Conservation (phyloP, 345 rosid genomes). For the Mercurialis annua region DNA sequence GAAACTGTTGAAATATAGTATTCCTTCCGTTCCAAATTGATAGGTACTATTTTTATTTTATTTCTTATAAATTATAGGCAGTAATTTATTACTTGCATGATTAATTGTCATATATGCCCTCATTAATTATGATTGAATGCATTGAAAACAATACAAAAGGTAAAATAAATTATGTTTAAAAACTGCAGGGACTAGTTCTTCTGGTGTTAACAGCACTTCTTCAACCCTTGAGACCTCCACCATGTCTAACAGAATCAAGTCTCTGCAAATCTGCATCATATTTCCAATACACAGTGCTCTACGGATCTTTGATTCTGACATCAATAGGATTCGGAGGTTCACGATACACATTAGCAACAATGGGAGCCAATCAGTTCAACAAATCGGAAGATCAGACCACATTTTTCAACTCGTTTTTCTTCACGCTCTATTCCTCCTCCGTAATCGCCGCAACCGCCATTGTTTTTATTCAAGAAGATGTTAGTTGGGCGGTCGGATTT, state of each 20-base stretch:
- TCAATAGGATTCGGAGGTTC: constrained; percentile 35
- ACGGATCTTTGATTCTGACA: constrained; percentile 31
- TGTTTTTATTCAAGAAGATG: constrained; percentile 35
- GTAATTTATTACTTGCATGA: no score
- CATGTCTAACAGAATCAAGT: constrained; percentile 26
- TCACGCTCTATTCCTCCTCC: constrained; percentile 21
- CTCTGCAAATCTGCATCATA: constrained; percentile 33
- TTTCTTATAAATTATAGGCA: no score
- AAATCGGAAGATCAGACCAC: neutral
- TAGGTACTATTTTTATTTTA: no score
- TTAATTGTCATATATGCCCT: no score
- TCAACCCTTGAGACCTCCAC: constrained; percentile 36
- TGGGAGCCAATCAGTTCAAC: constrained; percentile 26
- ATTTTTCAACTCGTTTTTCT: constrained; percentile 10
- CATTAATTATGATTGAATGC: no score
- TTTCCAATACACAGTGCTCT: constrained; percentile 37
- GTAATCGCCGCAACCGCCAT: neutral
- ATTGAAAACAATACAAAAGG: no score
- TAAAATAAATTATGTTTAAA: no score
- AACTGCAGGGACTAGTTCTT: constrained; percentile 43
- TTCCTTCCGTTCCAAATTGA: no score
- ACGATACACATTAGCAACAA: constrained; percentile 32
- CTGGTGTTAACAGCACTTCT: constrained; percentile 36
- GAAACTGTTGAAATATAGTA: no score
- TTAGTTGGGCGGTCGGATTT: constrained; percentile 51